Conservation (phyloP, 1,284 basidiomycete species). For the Volvariella volvacea region DNA sequence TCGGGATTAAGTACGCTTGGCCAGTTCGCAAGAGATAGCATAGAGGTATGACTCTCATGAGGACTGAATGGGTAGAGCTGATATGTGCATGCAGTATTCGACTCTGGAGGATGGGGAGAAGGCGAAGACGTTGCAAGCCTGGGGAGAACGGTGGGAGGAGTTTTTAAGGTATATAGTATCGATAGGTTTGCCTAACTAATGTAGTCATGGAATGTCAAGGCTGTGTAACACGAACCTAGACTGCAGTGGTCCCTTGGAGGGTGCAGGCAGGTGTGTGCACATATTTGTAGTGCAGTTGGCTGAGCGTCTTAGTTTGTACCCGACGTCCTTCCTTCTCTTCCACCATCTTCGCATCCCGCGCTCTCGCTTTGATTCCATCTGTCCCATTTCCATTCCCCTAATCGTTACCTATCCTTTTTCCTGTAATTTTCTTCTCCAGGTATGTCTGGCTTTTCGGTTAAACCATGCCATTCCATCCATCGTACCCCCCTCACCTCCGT, state of each 20-base stretch:
- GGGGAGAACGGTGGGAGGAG: constrained; percentile 47
- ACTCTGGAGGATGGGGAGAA: constrained; percentile 45
- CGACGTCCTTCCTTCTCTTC: constrained; percentile 7
- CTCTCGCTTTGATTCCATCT: not conserved
- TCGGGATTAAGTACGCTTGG: constrained; percentile 55
- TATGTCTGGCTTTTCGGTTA: constrained; percentile 22
- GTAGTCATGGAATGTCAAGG: no score
- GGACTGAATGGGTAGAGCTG: constrained; percentile 2
- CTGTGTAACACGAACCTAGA: no score
- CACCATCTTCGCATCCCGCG: constrained; percentile 5
- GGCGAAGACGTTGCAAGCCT: constrained; percentile 30
- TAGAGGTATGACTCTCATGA: constrained; percentile 37
- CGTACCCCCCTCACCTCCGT: constrained; percentile 38
- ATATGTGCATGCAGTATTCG: constrained; percentile 37
- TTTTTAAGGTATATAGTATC: constrained; percentile 40
- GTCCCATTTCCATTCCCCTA: not conserved
- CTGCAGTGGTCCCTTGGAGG: no score
- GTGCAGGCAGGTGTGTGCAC: constrained; percentile 48
- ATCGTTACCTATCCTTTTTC: constrained; percentile 1
- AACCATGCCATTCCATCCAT: constrained; percentile 23
- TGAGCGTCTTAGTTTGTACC: constrained; percentile 17
- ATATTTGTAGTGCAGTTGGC: constrained; percentile 61
- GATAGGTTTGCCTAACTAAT: no score
- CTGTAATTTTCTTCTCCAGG: constrained; percentile 14
- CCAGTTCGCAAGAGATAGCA: constrained; percentile 56